Percentiles rank a stretch among this genome's conserved stretches.
phyloP scores from a whole-genome alignment of 345 rosid species.

The Chamaenerion angustifolium region DNA sequence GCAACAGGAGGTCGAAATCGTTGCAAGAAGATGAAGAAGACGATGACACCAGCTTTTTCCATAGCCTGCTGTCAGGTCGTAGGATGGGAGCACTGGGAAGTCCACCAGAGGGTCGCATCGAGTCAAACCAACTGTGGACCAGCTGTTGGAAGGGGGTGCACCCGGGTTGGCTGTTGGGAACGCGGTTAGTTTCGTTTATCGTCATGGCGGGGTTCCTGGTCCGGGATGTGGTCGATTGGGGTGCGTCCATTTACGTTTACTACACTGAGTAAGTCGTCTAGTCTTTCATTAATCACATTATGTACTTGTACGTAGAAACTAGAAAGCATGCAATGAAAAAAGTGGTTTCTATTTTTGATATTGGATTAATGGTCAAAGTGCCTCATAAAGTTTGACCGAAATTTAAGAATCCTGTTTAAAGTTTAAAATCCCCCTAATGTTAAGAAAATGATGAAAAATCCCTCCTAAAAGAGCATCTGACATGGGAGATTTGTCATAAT shows the following conservation, averaged over 20 bases:
- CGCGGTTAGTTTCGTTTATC: constrained; percentile 49
- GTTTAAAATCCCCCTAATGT: no score
- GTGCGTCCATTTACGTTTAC: constrained; percentile 39
- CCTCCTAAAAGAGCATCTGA: no score
- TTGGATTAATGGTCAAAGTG: no score
- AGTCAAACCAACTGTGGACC: constrained; percentile 47
- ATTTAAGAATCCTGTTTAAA: no score
- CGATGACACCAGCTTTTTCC: constrained; percentile 17
- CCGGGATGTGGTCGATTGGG: constrained; percentile 52
- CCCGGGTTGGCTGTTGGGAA: constrained; percentile 69
- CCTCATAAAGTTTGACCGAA: no score
- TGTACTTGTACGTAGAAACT: no score
- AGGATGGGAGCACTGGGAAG: background rate
- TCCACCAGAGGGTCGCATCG: constrained; percentile 23
- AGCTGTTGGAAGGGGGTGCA: constrained; percentile 74
- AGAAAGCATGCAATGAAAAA: no score
- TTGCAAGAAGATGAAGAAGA: background rate
- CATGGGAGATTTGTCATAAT: no score
- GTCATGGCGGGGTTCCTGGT: constrained; percentile 41
- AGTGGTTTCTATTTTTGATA: no score
- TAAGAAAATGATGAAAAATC: no score
- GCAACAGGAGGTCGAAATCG: constrained; percentile 6
- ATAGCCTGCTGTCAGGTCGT: constrained; percentile 33
- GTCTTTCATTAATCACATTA: background rate
- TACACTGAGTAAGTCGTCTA: constrained; percentile 58